Evolutionary conservation across 345 rosid genomes (phyloP).

Genomic region (Eucalyptus polybractea): DNA sequence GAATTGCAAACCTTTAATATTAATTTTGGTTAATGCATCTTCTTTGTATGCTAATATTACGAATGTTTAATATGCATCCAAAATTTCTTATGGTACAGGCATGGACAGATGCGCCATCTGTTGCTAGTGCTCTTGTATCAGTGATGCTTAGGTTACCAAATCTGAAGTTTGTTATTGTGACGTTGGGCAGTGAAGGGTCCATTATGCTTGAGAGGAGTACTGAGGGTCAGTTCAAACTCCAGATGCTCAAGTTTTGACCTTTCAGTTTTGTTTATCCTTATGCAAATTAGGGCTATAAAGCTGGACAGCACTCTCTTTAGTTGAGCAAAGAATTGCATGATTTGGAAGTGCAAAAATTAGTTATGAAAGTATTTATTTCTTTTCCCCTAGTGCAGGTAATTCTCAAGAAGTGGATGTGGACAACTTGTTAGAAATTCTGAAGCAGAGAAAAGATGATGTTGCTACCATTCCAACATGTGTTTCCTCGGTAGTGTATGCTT

Average conservation of each 20-base stretch:
- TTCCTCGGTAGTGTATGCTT: slow-evolving; percentile 34
- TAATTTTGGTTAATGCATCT: neutral
- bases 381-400: slow-evolving; percentile 3
- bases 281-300: neutral
- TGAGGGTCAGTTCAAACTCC: slow-evolving; percentile 25
- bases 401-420: slow-evolving; percentile 46
- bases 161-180: slow-evolving; percentile 56
- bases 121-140: slow-evolving; percentile 67
- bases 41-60: neutral
- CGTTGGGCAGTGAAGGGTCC: slow-evolving; percentile 77
- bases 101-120: slow-evolving; percentile 62
- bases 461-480: slow-evolving; percentile 32
- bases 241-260: neutral
- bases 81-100: slow-evolving; percentile 21
- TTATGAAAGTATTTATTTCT: neutral
- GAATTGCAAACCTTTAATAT: neutral
- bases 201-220: slow-evolving; percentile 64
- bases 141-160: slow-evolving; percentile 67
- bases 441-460: slow-evolving; percentile 31
- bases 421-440: slow-evolving; percentile 34
- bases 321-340: neutral
- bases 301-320: neutral
- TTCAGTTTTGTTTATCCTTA: neutral
- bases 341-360: neutral
- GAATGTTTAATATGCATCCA: neutral